These are phyloP conservation scores for Xerocomus potaroensis DNA, from an alignment of 768 basidiomycete genomes.

Conservation along the genomic window DNA sequence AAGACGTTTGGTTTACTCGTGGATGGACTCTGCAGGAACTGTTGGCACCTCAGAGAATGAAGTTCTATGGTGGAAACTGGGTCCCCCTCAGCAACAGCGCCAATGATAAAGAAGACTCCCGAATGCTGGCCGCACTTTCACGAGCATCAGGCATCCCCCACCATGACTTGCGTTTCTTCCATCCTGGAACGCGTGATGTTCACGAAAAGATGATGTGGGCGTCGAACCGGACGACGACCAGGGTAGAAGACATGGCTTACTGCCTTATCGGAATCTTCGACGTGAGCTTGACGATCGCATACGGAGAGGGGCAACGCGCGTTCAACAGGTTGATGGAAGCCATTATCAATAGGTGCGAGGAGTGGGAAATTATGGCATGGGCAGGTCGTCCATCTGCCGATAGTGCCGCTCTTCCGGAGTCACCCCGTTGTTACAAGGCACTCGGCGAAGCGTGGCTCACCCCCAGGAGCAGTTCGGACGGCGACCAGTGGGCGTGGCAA, in stretches of 20 bases:
- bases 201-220: conserved; percentile 33
- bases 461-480: neutral
- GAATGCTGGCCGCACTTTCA: conserved; percentile 23
- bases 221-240: conserved; percentile 31
- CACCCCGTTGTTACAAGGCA: conserved; percentile 26
- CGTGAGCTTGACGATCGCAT: conserved; percentile 31
- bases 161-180: conserved; percentile 22
- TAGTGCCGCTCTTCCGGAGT: conserved; percentile 29
- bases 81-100: conserved; percentile 18
- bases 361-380: conserved; percentile 34
- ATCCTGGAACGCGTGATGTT: conserved; percentile 22
- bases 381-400: conserved; percentile 24
- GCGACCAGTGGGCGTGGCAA: conserved; percentile 14
- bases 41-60: conserved; percentile 27
- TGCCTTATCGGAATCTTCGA: conserved; percentile 33
- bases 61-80: conserved; percentile 30
- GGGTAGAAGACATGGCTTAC: conserved; percentile 32
- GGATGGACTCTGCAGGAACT: conserved; percentile 31
- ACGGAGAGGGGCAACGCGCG: conserved; percentile 32
- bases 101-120: conserved; percentile 26
- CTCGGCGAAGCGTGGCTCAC: conserved; percentile 6
- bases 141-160: conserved; percentile 25
- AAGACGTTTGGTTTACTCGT: conserved; percentile 32
- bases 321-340: conserved; percentile 30
- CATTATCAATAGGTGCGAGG: conserved; percentile 24